Evolutionary conservation across 2,329 filamentous ascomycete genomes (phyloP).

Genomic region (Venturia pyrina): DNA sequence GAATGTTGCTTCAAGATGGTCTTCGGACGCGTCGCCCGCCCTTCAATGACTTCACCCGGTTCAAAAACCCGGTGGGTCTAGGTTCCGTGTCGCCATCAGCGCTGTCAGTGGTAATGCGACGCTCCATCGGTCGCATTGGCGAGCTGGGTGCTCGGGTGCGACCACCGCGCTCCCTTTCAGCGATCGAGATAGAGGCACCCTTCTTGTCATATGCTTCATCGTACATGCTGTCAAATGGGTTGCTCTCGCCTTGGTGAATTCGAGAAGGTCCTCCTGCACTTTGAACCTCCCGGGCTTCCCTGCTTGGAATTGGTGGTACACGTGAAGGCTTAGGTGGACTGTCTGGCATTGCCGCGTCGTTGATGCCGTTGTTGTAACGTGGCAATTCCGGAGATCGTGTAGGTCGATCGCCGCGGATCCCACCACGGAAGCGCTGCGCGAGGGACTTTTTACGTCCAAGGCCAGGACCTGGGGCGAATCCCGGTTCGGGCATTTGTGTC

Average conservation of each 20-base stretch:
- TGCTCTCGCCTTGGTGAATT: conserved; percentile 1
- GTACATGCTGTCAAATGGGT: conserved; percentile 67
- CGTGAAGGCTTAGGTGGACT: neutral
- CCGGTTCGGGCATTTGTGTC: conserved; percentile 38
- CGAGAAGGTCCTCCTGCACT: conserved; percentile 12
- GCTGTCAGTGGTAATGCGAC: conserved; percentile 45
- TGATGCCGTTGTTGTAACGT: conserved; percentile 30
- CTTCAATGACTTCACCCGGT: conserved; percentile 74
- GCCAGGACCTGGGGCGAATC: conserved; percentile 28
- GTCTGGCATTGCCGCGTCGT: neutral
- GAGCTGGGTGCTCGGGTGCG: conserved; percentile 41
- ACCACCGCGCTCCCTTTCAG: conserved; percentile 16
- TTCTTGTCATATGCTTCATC: conserved; percentile 57
- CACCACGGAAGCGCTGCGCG: conserved; percentile 74
- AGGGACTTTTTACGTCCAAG: conserved; percentile 89
- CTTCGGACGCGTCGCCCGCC: conserved; percentile 45
- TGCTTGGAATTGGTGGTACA: conserved; percentile 7
- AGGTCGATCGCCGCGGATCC: conserved; percentile 47
- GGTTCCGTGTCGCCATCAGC: conserved; percentile 15
- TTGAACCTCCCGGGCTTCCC: neutral
- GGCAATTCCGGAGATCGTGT: conserved; percentile 39
- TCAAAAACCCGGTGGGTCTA: conserved; percentile 52
- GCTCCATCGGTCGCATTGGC: conserved; percentile 52
- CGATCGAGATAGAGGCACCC: conserved; percentile 33
- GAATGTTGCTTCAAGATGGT: conserved; percentile 1